Percentiles rank a stretch among this genome's conserved stretches.
phyloP scores from a whole-genome alignment of 306 rosid species.

The Cercis canadensis region DNA sequence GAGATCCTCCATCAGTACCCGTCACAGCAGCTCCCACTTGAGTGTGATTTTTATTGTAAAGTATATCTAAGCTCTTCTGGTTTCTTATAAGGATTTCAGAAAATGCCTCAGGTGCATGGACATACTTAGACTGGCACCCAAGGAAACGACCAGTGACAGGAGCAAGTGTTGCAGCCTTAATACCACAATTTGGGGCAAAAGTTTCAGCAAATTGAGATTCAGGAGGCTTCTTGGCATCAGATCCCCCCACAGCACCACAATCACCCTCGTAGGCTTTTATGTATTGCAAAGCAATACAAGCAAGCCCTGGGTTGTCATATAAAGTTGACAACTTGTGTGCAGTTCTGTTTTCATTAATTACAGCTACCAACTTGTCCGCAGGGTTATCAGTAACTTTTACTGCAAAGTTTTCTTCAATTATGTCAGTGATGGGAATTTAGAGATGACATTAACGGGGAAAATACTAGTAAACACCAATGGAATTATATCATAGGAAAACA shows the following conservation, averaged over 20 bases:
- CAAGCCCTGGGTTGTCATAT: conserved; percentile 69
- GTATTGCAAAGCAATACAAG: conserved; percentile 91
- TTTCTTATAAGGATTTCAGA: conserved; percentile 70
- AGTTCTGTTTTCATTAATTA: conserved; percentile 49
- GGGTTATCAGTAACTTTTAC: conserved; percentile 51
- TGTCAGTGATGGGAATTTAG: conserved; percentile 23
- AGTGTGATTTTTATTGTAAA: conserved; percentile 74
- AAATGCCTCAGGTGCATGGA: conserved; percentile 71
- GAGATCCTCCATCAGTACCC: conserved; percentile 84
- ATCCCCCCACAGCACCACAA: conserved; percentile 82
- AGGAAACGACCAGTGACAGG: conserved; percentile 84
- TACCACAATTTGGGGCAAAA: conserved; percentile 86
- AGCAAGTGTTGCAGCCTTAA: conserved; percentile 61
- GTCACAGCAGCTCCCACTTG: conserved; percentile 90
- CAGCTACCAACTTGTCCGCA: conserved; percentile 43
- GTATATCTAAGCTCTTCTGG: conserved; percentile 75
- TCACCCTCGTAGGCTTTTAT: conserved; percentile 80
- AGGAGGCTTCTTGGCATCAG: conserved; percentile 82
- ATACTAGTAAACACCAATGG: neutral
- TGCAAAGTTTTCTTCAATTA: conserved; percentile 39
- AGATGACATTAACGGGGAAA: conserved; percentile 4
- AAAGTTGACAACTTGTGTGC: conserved; percentile 47
- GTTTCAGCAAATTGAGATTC: conserved; percentile 72
- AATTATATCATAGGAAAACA: neutral
- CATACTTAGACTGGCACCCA: conserved; percentile 84